These are phyloP conservation scores for Alternaria rosae DNA, from an alignment of 2,329 filamentous ascomycete species.

Conservation along the genomic window DNA sequence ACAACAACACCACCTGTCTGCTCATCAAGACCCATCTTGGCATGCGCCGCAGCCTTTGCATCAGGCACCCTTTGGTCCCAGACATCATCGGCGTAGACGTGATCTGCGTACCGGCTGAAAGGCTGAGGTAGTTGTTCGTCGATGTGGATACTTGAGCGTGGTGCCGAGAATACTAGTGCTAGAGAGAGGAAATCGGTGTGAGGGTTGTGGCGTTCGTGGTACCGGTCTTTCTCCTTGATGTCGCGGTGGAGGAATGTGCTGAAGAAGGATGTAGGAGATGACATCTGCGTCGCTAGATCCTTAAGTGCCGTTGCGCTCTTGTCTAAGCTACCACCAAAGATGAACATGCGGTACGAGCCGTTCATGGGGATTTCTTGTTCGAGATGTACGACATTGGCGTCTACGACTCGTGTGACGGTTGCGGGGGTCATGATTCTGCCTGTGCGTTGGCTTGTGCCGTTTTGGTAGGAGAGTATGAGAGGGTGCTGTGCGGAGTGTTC, in stretches of 20 bases:
- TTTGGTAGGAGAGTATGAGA: constrained; percentile 68
- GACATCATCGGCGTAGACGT: constrained; percentile 86
- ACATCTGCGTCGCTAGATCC: constrained; percentile 73
- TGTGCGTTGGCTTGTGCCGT: constrained; percentile 67
- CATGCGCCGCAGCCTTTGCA: constrained; percentile 77
- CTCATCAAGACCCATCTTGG: constrained; percentile 82
- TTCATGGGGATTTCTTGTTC: constrained; percentile 91
- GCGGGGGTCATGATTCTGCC: constrained; percentile 80
- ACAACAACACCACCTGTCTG: constrained; percentile 81
- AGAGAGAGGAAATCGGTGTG: constrained; percentile 84
- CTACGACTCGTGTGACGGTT: constrained; percentile 84
- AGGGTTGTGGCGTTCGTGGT: constrained; percentile 85
- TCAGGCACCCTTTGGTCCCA: constrained; percentile 74
- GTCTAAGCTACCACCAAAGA: constrained; percentile 77
- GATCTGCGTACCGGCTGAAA: constrained; percentile 78
- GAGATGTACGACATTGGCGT: constrained; percentile 88
- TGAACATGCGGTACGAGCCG: constrained; percentile 83
- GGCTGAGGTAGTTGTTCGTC: constrained; percentile 71
- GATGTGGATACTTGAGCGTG: constrained; percentile 75
- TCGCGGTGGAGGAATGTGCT: constrained; percentile 69
- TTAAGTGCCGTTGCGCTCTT: constrained; percentile 67
- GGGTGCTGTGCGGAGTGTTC: constrained; percentile 74
- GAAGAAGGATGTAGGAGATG: constrained; percentile 75
- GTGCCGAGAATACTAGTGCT: constrained; percentile 75
- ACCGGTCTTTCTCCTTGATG: constrained; percentile 56